These are phyloP conservation scores for Closterium sp. DNA, from an alignment of 139 green algal genomes.

Conservation along the genomic window DNA sequence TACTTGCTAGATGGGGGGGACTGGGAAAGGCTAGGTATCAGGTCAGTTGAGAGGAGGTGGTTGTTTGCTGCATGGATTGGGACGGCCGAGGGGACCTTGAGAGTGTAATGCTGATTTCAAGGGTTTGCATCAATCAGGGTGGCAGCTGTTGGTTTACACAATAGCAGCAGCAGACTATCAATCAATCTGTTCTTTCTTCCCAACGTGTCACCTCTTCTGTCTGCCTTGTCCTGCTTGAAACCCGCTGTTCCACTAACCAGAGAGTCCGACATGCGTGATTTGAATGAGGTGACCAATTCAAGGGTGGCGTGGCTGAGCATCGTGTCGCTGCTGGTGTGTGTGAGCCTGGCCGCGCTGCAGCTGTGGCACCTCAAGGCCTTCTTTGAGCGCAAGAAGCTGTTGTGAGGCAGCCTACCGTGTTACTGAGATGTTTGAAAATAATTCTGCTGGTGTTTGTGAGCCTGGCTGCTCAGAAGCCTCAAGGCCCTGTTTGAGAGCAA, in stretches of 20 bases:
- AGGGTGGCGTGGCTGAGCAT: slow-evolving; percentile 81
- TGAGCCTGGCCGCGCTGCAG: slow-evolving; percentile 71
- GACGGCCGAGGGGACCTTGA: no score
- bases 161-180: no score
- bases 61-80: no score
- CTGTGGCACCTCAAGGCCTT: slow-evolving; percentile 75
- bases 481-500: slow-evolving; percentile 60
- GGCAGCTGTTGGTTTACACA: no score
- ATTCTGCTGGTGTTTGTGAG: slow-evolving; percentile 70
- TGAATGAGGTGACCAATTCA: slow-evolving; percentile 88
- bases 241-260: not conserved
- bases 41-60: no score
- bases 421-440: no score
- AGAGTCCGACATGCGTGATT: slow-evolving; percentile 85
- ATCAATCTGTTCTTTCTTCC: no score
- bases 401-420: slow-evolving; percentile 19
- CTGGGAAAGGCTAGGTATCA: no score
- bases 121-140: no score
- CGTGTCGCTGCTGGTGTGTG: slow-evolving; percentile 71
- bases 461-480: slow-evolving; percentile 73
- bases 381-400: slow-evolving; percentile 60
- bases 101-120: no score
- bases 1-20: no score
- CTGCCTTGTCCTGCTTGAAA: not conserved
- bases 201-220: not conserved